These are phyloP conservation scores for Epichloe gansuensis DNA, from an alignment of 2,329 filamentous ascomycete genomes.

Conservation along the genomic window DNA sequence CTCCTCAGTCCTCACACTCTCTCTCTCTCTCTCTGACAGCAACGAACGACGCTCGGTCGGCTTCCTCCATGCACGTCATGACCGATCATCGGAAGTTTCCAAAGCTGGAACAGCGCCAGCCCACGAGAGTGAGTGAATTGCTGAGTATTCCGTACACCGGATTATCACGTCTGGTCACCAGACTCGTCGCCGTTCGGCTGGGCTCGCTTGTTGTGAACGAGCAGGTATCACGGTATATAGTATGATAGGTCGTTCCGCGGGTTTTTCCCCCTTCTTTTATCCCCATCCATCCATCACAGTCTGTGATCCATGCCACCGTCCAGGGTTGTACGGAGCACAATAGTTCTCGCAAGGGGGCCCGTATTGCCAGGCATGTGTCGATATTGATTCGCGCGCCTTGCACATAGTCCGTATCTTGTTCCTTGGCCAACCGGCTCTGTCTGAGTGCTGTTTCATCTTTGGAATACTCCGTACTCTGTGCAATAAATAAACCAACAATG, in stretches of 20 bases:
- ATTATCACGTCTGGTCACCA: too few species aligned
- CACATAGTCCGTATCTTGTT: background rate
- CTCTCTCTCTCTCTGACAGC: too few species aligned
- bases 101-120: too few species aligned
- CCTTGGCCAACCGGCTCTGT: constrained; percentile 2
- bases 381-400: background rate
- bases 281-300: background rate
- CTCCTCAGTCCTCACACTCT: too few species aligned
- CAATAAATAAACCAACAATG: background rate
- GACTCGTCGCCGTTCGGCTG: background rate
- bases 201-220: background rate
- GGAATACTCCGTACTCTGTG: background rate
- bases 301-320: background rate
- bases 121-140: too few species aligned
- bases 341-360: background rate
- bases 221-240: too few species aligned
- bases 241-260: too few species aligned
- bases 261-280: background rate
- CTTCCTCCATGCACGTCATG: too few species aligned
- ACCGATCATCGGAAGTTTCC: too few species aligned
- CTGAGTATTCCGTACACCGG: too few species aligned
- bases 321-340: background rate
- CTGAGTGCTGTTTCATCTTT: background rate
- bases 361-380: background rate
- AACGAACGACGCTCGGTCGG: too few species aligned